These are phyloP conservation scores for Thielaviopsis punctulata DNA, from an alignment of 2,329 filamentous ascomycete species.

Conservation along the genomic window DNA sequence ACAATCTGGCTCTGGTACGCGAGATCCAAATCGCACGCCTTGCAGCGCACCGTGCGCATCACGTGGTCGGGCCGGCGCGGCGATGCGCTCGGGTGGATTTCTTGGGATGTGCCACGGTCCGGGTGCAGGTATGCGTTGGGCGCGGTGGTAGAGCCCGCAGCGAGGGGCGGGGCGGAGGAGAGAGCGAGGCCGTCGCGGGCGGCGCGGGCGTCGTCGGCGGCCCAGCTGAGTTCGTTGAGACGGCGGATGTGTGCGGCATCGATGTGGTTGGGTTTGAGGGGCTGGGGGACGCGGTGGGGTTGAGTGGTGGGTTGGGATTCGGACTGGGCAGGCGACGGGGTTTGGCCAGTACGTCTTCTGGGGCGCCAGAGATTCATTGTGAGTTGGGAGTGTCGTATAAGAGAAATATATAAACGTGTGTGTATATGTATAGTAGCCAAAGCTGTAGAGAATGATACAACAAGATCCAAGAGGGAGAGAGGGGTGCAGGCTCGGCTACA, in stretches of 20 bases:
- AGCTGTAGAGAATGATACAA: not conserved
- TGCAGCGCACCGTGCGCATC: conserved; percentile 38
- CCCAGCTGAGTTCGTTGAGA: not conserved
- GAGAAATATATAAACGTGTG: not conserved
- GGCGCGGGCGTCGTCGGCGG: too few relatives aligned
- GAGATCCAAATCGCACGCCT: conserved; percentile 41
- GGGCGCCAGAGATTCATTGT: conserved; percentile 1
- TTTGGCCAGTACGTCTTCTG: not conserved
- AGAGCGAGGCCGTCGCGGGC: too few relatives aligned
- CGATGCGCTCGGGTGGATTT: conserved; percentile 2
- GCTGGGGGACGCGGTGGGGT: not conserved
- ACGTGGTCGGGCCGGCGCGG: conserved; percentile 14
- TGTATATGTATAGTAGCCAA: not conserved
- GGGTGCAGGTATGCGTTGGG: conserved; percentile 5
- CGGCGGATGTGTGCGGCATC: not conserved
- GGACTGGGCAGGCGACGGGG: too few relatives aligned
- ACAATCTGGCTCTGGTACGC: conserved; percentile 44
- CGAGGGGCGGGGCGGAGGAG: not conserved
- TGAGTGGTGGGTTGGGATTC: not conserved
- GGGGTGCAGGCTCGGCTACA: too few relatives aligned
- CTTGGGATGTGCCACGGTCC: conserved; percentile 13
- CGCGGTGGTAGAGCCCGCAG: not conserved
- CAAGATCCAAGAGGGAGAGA: too few relatives aligned
- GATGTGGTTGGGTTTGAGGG: not conserved
- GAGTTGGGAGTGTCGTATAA: not conserved